A percentile compares a stretch with the other conserved stretches of the same genome.
Evolutionary conservation across 768 basidiomycete species (phyloP).

Genomic region (Pleurotus citrinopileatus): DNA sequence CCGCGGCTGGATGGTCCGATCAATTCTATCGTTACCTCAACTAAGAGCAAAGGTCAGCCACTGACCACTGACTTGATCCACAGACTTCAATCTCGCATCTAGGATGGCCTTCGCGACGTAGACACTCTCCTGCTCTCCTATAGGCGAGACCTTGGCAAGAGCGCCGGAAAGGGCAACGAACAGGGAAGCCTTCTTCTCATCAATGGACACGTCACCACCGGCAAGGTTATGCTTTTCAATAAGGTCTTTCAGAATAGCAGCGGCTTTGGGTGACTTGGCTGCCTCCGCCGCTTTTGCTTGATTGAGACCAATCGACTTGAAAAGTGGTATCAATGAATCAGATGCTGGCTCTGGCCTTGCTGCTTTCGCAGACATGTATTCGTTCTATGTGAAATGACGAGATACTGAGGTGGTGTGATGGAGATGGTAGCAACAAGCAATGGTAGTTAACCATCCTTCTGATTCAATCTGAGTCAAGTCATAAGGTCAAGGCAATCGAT

Average conservation of each 20-base stretch:
- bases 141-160: constrained; percentile 47
- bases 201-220: constrained; percentile 41
- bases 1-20: constrained; percentile 48
- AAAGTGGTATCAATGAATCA: constrained; percentile 43
- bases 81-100: constrained; percentile 69
- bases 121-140: constrained; percentile 52
- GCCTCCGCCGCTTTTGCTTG: constrained; percentile 80
- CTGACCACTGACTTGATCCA: constrained; percentile 87
- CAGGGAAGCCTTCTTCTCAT: constrained; percentile 76
- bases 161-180: constrained; percentile 64
- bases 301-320: constrained; percentile 76
- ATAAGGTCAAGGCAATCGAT: neutral
- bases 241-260: constrained; percentile 64
- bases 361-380: constrained; percentile 2
- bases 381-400: neutral
- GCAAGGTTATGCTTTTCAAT: constrained; percentile 54
- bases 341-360: constrained; percentile 20
- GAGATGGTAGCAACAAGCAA: neutral
- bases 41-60: constrained; percentile 6
- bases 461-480: neutral
- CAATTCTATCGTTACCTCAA: neutral
- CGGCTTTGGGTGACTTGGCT: constrained; percentile 76
- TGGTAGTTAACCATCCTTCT: no score
- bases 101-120: constrained; percentile 69
- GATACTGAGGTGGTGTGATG: neutral